A percentile compares a stretch with the other conserved stretches of the same genome.
Evolutionary conservation across 306 rosid genomes (phyloP).

Genomic region (Alnus rubra): DNA sequence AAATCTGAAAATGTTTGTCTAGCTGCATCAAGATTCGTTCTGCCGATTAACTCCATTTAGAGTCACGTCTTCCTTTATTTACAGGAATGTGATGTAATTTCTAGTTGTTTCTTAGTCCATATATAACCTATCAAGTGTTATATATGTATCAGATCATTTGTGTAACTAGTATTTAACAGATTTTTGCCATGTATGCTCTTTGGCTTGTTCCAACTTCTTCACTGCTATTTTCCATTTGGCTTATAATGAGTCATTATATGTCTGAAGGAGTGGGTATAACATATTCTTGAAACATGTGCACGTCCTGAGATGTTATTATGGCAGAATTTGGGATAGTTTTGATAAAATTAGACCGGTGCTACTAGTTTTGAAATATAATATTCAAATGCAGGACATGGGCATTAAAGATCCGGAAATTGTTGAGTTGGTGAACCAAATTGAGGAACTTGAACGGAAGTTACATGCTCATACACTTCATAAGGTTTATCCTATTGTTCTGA

Average conservation of each 20-base stretch:
- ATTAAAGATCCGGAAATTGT: constrained; percentile 76
- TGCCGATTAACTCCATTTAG: not conserved
- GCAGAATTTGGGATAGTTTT: not conserved
- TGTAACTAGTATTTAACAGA: not conserved
- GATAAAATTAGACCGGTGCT: not conserved
- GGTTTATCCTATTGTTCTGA: constrained; percentile 48
- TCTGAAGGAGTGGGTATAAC: not conserved
- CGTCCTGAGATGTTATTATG: not conserved
- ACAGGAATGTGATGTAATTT: not conserved
- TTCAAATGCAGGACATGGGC: constrained; percentile 76
- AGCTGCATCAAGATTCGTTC: not conserved
- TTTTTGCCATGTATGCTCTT: not conserved
- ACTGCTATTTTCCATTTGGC: not conserved
- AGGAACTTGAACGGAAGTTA: constrained; percentile 78
- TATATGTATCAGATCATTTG: not conserved
- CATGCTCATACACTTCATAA: constrained; percentile 82
- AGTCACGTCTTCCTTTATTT: not conserved
- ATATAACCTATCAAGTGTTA: not conserved
- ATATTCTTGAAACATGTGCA: not conserved
- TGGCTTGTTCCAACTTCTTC: not conserved
- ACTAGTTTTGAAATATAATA: constrained; percentile 17
- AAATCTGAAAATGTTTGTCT: not conserved
- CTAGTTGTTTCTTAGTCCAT: not conserved
- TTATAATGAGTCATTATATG: not conserved
- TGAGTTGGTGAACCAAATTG: constrained; percentile 73